Conservation (phyloP, 2,329 filamentous ascomycete genomes). For the Ceratocystis eucalypticola region DNA sequence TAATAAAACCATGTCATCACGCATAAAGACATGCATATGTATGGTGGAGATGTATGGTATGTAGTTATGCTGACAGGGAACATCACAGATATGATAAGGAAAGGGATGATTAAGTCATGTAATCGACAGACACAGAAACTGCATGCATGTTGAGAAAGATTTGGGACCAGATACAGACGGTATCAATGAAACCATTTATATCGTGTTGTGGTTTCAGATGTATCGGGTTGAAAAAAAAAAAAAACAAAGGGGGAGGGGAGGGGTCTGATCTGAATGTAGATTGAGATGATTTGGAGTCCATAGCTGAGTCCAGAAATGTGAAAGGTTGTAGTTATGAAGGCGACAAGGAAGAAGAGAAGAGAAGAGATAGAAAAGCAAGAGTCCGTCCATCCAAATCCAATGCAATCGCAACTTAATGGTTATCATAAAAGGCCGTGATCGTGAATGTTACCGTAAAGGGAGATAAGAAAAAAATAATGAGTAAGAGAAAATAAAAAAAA, state of each 20-base stretch:
- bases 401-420: conserved; percentile 6
- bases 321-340: not conserved
- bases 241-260: too few relatives aligned
- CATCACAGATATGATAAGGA: not conserved
- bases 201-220: not conserved
- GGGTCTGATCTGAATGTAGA: not conserved
- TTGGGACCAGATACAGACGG: too few relatives aligned
- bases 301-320: not conserved
- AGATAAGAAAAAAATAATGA: not conserved
- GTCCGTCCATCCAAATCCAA: conserved; percentile 5
- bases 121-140: not conserved
- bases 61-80: not conserved
- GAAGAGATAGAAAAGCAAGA: conserved; percentile 1
- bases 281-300: not conserved
- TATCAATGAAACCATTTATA: not conserved
- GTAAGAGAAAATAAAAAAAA: not conserved
- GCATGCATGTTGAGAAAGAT: not conserved
- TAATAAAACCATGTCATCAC: not conserved
- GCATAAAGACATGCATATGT: not conserved
- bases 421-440: conserved; percentile 10
- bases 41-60: not conserved
- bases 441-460: conserved; percentile 8
- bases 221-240: not conserved
- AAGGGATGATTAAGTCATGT: not conserved
- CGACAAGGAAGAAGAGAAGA: not conserved